A percentile compares a stretch with the other conserved stretches of the same genome.
phyloP scores from a whole-genome alignment of 2,329 filamentous ascomycete genomes.

The Dactylellina sp. region DNA sequence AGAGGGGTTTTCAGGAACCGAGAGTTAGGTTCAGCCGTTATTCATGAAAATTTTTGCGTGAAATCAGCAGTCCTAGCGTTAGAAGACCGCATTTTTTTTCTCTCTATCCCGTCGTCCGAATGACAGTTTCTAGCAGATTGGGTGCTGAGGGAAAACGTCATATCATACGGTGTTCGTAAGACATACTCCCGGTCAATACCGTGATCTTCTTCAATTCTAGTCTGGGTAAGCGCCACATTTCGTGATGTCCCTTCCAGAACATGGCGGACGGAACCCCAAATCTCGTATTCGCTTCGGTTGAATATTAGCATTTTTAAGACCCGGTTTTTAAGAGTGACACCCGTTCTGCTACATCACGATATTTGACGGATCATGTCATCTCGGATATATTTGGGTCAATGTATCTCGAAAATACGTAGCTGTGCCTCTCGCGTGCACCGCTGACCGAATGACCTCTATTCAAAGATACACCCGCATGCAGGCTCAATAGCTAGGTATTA shows the following conservation, averaged over 20 bases:
- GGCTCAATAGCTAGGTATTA: not conserved
- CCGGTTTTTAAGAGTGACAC: too few species aligned
- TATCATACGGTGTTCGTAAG: not conserved
- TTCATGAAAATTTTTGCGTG: slow-evolving; percentile 29
- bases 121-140: slow-evolving; percentile 10
- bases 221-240: slow-evolving; percentile 18
- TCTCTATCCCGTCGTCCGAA: slow-evolving; percentile 5
- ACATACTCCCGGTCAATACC: too few species aligned
- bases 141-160: not conserved
- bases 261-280: not conserved
- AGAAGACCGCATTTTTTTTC: not conserved
- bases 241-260: slow-evolving; percentile 21
- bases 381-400: slow-evolving; percentile 2
- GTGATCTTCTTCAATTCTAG: not conserved
- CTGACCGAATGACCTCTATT: not conserved
- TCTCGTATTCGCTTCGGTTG: slow-evolving; percentile 32
- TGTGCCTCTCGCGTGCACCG: not conserved
- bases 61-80: slow-evolving; percentile 21
- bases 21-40: slow-evolving; percentile 53
- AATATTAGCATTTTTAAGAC: not conserved
- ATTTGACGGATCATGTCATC: not conserved
- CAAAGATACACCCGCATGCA: not conserved
- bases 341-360: not conserved
- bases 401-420: not conserved
- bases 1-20: slow-evolving; percentile 39